These are phyloP conservation scores for Porcisia hertigi DNA, from an alignment of 208 protist genomes.

Conservation along the genomic window DNA sequence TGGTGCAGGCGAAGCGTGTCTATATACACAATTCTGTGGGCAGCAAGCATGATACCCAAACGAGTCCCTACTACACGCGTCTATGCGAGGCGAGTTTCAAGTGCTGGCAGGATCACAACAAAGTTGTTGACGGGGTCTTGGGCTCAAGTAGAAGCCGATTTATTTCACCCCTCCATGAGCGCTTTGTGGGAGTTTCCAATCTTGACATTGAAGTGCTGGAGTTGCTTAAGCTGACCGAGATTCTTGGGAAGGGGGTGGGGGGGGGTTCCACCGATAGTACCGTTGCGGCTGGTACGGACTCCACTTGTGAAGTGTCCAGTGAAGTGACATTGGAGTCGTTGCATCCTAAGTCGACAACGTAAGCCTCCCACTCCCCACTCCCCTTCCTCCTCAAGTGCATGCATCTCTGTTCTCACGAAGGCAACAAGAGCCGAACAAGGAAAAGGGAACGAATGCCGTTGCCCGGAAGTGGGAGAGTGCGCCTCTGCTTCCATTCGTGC, in stretches of 20 bases:
- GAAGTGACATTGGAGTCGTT: not conserved
- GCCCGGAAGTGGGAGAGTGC: not conserved
- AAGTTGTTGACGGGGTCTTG: not conserved
- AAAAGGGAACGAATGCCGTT: not conserved
- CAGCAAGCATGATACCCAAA: not conserved
- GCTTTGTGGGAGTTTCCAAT: not conserved
- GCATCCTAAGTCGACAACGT: not conserved
- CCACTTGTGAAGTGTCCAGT: not conserved
- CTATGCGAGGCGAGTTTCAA: slow-evolving; percentile 5
- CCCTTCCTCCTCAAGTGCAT: not conserved
- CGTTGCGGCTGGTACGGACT: not conserved
- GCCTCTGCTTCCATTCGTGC: not conserved
- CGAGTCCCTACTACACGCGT: not conserved
- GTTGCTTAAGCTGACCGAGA: slow-evolving; percentile 7
- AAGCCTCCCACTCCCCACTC: not conserved
- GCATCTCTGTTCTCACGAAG: not conserved
- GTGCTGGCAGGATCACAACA: slow-evolving; percentile 8
- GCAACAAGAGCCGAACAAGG: not conserved
- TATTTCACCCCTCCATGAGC: not conserved
- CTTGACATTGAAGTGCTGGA: slow-evolving; percentile 23
- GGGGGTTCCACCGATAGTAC: not conserved
- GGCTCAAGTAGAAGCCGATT: not conserved
- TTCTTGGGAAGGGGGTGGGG: not conserved
- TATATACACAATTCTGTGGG: not conserved
- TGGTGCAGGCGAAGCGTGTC: not conserved